Conservation (phyloP, 768 basidiomycete species). For the Pisolithus tinctorius region DNA sequence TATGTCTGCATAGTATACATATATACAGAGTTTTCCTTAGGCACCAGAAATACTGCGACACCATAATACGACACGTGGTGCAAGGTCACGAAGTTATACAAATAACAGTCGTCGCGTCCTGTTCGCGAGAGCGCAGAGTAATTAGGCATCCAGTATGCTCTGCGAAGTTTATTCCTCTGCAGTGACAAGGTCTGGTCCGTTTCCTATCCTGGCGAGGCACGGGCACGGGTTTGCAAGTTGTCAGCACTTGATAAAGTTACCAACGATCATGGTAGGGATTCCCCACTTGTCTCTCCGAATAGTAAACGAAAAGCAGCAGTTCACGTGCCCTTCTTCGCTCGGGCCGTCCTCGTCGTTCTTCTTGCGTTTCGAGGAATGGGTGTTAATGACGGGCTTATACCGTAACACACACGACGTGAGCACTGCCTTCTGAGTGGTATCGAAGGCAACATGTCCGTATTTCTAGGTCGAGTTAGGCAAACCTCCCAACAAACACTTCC, state of each 20-base stretch:
- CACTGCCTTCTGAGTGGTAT: conserved; percentile 87
- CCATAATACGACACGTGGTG: not conserved
- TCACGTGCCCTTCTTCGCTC: conserved; percentile 70
- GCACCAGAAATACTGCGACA: not conserved
- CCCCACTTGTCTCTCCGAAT: conserved; percentile 81
- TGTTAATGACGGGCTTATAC: conserved; percentile 60
- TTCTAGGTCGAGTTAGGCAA: conserved; percentile 45
- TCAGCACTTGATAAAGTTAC: conserved; percentile 76
- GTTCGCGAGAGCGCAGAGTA: not conserved
- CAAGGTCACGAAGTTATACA: not conserved
- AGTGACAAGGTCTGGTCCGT: too few relatives aligned
- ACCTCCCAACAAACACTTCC: not conserved
- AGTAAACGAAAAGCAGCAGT: conserved; percentile 88
- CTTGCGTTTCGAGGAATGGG: conserved; percentile 25
- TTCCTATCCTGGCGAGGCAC: too few relatives aligned
- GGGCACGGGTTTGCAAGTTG: too few relatives aligned
- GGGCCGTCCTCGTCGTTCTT: conserved; percentile 23
- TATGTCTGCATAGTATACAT: not conserved
- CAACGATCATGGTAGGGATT: conserved; percentile 86
- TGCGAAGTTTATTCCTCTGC: too few relatives aligned
- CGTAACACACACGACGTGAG: conserved; percentile 87
- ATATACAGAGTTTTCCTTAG: not conserved
- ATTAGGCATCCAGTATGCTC: too few relatives aligned
- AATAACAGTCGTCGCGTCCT: not conserved
- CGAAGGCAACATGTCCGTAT: conserved; percentile 91